Evolutionary conservation across 1,139 yeast species (phyloP).

Genomic region (Debaryomyces sp.): DNA sequence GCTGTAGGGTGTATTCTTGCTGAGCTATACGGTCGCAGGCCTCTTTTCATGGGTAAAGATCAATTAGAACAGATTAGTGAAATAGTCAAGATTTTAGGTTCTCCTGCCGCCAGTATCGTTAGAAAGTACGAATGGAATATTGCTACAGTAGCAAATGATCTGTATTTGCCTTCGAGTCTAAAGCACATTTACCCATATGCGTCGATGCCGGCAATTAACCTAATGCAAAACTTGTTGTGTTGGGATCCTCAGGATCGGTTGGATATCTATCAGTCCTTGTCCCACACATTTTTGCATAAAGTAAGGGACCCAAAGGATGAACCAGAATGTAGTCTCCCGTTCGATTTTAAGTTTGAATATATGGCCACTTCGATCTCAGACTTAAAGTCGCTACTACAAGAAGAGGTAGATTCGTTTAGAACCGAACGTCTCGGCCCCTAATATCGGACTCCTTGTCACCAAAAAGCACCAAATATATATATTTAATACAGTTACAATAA

Average conservation of each 20-base stretch:
- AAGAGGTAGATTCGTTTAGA: constrained; percentile 44
- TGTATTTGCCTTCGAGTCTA: constrained; percentile 48
- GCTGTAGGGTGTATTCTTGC: constrained; percentile 81
- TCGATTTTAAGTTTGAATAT: constrained; percentile 67
- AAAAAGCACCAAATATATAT: background rate
- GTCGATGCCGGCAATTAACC: constrained; percentile 44
- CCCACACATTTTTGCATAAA: constrained; percentile 49
- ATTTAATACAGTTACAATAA: background rate
- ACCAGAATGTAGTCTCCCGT: constrained; percentile 45
- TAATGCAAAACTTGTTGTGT: constrained; percentile 53
- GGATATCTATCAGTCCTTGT: constrained; percentile 52
- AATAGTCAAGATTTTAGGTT: constrained; percentile 64
- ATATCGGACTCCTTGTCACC: background rate
- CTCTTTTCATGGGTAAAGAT: constrained; percentile 71
- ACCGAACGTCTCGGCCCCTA: background rate
- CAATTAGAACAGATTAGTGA: constrained; percentile 65
- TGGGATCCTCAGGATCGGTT: constrained; percentile 61
- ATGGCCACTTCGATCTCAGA: constrained; percentile 34
- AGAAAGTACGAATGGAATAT: constrained; percentile 32
- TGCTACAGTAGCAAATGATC: constrained; percentile 37
- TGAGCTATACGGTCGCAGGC: constrained; percentile 71
- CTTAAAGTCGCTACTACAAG: constrained; percentile 46
- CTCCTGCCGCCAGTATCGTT: constrained; percentile 52
- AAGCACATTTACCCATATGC: constrained; percentile 61
- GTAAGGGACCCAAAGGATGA: constrained; percentile 57